Base-by-base conservation (phyloP, 257 asterid species). In the Echium plantagineum region DNA sequence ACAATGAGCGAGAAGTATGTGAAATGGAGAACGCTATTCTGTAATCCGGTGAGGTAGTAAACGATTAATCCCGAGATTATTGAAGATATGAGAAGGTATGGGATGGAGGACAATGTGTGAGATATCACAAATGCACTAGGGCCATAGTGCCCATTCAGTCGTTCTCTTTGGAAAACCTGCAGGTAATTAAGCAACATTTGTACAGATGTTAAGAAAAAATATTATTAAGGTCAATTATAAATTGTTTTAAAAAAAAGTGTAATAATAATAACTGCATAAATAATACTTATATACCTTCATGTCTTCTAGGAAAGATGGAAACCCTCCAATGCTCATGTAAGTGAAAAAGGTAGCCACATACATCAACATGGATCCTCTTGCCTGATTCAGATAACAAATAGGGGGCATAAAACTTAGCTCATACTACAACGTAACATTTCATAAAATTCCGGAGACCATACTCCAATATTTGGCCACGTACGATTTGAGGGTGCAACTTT, bases 261-360 rank as follows among this genome's bases (percentile, higher is more conserved):
- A n/a, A n/a, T n/a, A n/a, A n/a, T n/a, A 4, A 56, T 8, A 9
- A 9, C 46, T 7, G 63, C 18, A 35, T 24, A 4, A 61, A 24
- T 18, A 5, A 12, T 63, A 18, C 64, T n/a, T n/a, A n/a, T n/a
- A 15, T 74, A 83, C 91, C 59, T 83, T 83, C 87, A 81, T 76
- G 66, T 83, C 88, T 59, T 83, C 91, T 7, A 79, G 83, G 51
- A 81, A 84, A 0, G 93, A 84, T 66, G 93, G 93, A 70, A 84
- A 84, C 66, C 93, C 86, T 15, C 93, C 93, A 54, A 84, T 84
- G 0, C 84, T 83, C 93, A 84, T 77, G 55, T 81, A 84, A 17
- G 93, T 84, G 63, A 84, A 63, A 71, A 84, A 79, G 53, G 81
- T 71, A 57, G 69, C 66, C 61, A 74, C 52, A 64, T 58, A 83